phyloP scores from a whole-genome alignment of 2,329 filamentous ascomycete species.

The Xylariaceae sp. region DNA sequence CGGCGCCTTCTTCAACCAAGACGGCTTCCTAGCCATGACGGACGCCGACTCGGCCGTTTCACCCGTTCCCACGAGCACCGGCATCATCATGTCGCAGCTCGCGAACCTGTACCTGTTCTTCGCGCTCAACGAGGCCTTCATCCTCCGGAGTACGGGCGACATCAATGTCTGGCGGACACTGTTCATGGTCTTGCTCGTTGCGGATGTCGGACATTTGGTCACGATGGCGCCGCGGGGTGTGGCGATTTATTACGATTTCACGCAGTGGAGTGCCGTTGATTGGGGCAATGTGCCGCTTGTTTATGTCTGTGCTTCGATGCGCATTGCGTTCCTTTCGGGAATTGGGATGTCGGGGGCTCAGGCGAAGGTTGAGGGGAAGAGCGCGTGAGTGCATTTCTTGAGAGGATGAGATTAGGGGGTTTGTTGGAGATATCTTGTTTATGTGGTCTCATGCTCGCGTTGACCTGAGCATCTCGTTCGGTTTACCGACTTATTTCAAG shows the following conservation, averaged over 20 bases:
- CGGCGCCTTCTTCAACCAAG: constrained; percentile 46
- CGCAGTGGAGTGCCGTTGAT: constrained; percentile 61
- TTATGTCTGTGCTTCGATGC: constrained; percentile 57
- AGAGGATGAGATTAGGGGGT: too few species aligned
- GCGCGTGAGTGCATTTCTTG: neutral
- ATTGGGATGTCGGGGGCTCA: constrained; percentile 42
- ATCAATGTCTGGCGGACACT: constrained; percentile 64
- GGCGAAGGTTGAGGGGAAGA: constrained; percentile 11
- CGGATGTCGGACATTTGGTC: constrained; percentile 72
- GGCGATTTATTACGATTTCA: constrained; percentile 57
- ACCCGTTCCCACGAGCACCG: constrained; percentile 52
- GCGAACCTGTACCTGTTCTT: constrained; percentile 75
- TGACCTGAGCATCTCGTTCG: too few species aligned
- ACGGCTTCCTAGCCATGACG: constrained; percentile 59
- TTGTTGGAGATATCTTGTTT: too few species aligned
- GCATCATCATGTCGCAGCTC: constrained; percentile 66
- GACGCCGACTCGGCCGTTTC: constrained; percentile 42
- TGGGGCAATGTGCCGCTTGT: constrained; percentile 67
- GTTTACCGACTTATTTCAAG: too few species aligned
- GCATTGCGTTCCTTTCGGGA: constrained; percentile 54
- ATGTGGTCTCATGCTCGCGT: too few species aligned
- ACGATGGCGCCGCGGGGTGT: constrained; percentile 55
- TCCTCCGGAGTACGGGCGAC: constrained; percentile 65
- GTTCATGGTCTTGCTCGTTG: constrained; percentile 62
- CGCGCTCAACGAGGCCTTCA: constrained; percentile 69